Percentiles rank a stretch among this genome's conserved stretches.
phyloP scores from a whole-genome alignment of 2,329 filamentous ascomycete species.

The Berkeleyomyces rouxiae region DNA sequence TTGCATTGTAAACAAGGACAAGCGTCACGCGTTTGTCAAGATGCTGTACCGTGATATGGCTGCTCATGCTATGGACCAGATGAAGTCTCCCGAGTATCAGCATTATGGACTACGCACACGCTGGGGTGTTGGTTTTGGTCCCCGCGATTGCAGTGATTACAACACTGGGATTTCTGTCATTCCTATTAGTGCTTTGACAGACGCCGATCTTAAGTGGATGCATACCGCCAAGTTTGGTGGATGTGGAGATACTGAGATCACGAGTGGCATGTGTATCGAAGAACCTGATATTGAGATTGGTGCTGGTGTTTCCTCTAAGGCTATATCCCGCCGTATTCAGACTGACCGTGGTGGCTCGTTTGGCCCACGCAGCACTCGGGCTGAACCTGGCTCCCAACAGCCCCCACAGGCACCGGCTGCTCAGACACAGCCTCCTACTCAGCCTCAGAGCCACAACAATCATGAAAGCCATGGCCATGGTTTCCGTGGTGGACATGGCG shows the following conservation, averaged over 20 bases:
- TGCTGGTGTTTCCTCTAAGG: constrained; percentile 91
- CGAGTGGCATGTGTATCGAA: constrained; percentile 74
- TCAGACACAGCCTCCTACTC: constrained; percentile 1
- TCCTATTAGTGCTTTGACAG: constrained; percentile 79
- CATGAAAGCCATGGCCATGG: background rate
- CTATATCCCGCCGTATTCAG: constrained; percentile 52
- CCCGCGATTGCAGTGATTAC: constrained; percentile 94
- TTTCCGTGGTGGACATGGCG: constrained; percentile 17
- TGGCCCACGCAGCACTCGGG: constrained; percentile 45
- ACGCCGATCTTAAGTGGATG: constrained; percentile 96
- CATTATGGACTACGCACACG: constrained; percentile 66
- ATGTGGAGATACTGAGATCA: constrained; percentile 67
- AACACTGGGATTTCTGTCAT: constrained; percentile 82
- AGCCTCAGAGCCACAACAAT: constrained; percentile 2
- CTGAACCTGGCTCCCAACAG: constrained; percentile 17
- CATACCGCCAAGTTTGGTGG: constrained; percentile 84
- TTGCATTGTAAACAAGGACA: constrained; percentile 95
- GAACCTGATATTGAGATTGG: constrained; percentile 98
- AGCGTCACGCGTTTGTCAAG: constrained; percentile 96
- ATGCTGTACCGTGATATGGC: constrained; percentile 87
- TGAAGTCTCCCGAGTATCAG: constrained; percentile 52
- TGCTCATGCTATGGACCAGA: constrained; percentile 64
- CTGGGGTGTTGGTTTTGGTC: constrained; percentile 95
- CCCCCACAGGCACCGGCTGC: background rate
- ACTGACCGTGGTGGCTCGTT: constrained; percentile 49